Evolutionary conservation across 2,329 filamentous ascomycete genomes (phyloP).

Genomic region (Bimuria novae-zelandiae): DNA sequence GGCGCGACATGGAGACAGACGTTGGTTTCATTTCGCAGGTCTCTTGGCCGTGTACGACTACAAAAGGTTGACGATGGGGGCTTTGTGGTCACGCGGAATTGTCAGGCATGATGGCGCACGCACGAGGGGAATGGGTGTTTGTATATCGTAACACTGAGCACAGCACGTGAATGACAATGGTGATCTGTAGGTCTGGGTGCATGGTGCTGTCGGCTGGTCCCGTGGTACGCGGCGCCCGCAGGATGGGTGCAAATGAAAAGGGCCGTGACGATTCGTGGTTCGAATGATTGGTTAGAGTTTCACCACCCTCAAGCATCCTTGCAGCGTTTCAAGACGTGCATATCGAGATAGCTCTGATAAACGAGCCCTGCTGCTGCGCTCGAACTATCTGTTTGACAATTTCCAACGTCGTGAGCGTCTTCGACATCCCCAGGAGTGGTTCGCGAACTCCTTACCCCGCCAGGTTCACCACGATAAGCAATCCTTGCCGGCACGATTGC

Average conservation of each 20-base stretch:
- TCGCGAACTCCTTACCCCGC: constrained; percentile 16
- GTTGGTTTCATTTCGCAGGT: background rate
- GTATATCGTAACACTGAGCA: background rate
- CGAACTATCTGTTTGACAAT: constrained; percentile 8
- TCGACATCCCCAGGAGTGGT: background rate
- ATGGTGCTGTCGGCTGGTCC: background rate
- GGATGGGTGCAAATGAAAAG: constrained; percentile 7
- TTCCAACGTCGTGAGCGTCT: background rate
- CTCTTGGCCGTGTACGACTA: background rate
- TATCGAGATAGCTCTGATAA: constrained; percentile 24
- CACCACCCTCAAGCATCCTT: constrained; percentile 20
- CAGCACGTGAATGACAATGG: background rate
- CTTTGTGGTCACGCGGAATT: background rate
- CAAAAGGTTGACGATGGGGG: background rate
- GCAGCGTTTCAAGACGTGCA: constrained; percentile 19
- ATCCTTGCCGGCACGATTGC: constrained; percentile 28
- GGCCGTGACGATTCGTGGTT: constrained; percentile 11
- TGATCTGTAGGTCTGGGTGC: background rate
- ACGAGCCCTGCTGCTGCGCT: background rate
- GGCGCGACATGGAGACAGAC: constrained; percentile 3
- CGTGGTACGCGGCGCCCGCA: background rate
- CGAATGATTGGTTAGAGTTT: constrained; percentile 27
- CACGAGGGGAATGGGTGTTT: background rate
- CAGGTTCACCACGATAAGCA: constrained; percentile 12
- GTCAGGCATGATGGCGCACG: background rate